A percentile compares a stretch with the other conserved stretches of the same genome.
Conservation (phyloP, 805 yeast species). For the Torulaspora franciscae region DNA sequence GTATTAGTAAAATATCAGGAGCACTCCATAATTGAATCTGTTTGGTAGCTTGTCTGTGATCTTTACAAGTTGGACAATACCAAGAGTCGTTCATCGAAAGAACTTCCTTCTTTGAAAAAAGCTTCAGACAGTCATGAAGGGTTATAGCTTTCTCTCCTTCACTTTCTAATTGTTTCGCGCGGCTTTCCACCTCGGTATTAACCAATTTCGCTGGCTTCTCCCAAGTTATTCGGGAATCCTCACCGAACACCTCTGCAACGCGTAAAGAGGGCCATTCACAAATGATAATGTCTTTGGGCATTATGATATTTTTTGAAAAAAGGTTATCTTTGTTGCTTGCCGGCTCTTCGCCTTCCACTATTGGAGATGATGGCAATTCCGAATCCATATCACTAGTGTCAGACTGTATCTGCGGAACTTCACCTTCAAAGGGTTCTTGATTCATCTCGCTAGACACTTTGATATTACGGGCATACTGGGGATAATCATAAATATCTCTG, state of each 20-base stretch:
- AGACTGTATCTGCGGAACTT: neutral
- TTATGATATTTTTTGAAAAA: slow-evolving; percentile 22
- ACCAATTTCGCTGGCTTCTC: slow-evolving; percentile 43
- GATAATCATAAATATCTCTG: slow-evolving; percentile 27
- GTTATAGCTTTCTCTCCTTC: slow-evolving; percentile 43
- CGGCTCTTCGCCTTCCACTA: neutral
- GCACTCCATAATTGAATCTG: slow-evolving; percentile 89
- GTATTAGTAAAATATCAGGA: slow-evolving; percentile 86
- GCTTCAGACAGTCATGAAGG: slow-evolving; percentile 65
- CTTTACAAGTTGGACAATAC: slow-evolving; percentile 89
- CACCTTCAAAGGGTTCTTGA: neutral
- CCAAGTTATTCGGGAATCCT: slow-evolving; percentile 55
- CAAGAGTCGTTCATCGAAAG: slow-evolving; percentile 85
- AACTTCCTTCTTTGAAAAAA: slow-evolving; percentile 77
- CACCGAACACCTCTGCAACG: slow-evolving; percentile 50
- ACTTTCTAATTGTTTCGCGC: slow-evolving; percentile 33
- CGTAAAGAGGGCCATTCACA: slow-evolving; percentile 61
- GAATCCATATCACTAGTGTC: neutral
- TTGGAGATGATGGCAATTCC: neutral
- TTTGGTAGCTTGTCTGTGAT: slow-evolving; percentile 85
- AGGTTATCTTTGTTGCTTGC: neutral
- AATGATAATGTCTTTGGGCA: slow-evolving; percentile 42
- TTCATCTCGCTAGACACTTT: neutral
- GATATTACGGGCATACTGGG: neutral
- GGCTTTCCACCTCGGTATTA: slow-evolving; percentile 51